Percentiles rank a stretch among this genome's conserved stretches.
Conservation (phyloP, 2,329 filamentous ascomycete species). For the Pseudogymnoascus sp. region DNA sequence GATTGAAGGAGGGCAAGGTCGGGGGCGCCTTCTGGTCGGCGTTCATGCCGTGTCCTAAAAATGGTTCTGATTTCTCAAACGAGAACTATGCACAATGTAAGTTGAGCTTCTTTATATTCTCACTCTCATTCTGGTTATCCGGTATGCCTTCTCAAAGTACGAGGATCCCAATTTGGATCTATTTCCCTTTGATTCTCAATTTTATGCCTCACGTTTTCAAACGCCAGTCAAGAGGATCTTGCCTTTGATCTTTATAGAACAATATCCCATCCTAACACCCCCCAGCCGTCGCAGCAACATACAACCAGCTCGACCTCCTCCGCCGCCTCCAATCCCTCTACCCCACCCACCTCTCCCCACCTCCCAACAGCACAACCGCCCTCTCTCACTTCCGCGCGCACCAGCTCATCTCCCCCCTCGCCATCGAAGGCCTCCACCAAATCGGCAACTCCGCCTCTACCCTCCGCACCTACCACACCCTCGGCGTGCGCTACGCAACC, state of each 20-base stretch:
- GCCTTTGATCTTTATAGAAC: neutral
- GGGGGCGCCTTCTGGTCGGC: constrained; percentile 94
- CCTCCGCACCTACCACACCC: constrained; percentile 63
- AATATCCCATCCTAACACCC: constrained; percentile 4
- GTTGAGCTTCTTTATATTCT: constrained; percentile 18
- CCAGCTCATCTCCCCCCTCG: constrained; percentile 68
- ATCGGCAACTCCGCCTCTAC: constrained; percentile 78
- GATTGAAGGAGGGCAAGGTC: constrained; percentile 60
- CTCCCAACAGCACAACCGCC: constrained; percentile 51
- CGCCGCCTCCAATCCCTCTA: constrained; percentile 54
- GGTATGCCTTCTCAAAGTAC: neutral
- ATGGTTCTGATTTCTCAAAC: constrained; percentile 66
- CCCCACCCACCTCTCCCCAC: constrained; percentile 60
- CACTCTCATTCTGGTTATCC: neutral
- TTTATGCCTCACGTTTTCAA: neutral
- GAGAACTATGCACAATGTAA: constrained; percentile 60
- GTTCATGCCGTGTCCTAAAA: constrained; percentile 65
- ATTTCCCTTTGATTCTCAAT: neutral
- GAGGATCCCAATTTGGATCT: neutral
- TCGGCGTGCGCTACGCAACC: constrained; percentile 82
- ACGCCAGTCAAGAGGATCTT: neutral
- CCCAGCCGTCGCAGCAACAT: constrained; percentile 54
- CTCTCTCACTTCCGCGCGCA: constrained; percentile 30
- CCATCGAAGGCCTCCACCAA: constrained; percentile 84
- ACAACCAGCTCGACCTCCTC: constrained; percentile 69